Base-by-base conservation (phyloP, 108 stramenopile species). In the Ochromonas danica region DNA sequence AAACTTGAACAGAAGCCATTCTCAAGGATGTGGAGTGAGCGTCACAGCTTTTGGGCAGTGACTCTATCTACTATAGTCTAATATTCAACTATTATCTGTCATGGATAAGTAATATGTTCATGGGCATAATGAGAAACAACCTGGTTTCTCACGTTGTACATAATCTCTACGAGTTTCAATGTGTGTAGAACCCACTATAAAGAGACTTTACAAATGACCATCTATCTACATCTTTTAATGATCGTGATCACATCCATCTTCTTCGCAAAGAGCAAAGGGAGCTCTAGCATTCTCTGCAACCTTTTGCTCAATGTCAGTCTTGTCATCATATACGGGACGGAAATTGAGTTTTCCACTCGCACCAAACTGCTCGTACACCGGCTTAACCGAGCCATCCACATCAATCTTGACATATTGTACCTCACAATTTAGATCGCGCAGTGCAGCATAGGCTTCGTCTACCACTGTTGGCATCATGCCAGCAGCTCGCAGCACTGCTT, bases 401-500 rank as follows among this genome's bases (percentile, higher is more conserved):
- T 6, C 31, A 6, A 75, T 25, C 22, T 22, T 75, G 3, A 75
- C 72, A 75, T 75, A 75, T 41, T 80, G 71, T 1, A 61, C 79
- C 1, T 80, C 45, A 61, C 79, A 80, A 1, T 41, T 35, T 31
- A 80, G 30, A 71, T 80, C 79, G 3, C 79, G 60, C 1, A 80
- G n/a, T 33, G 79, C 79, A 17, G 71, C 43, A 74, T 80, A 80
- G 22, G 79, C 79, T 61, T 78, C 78, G 35, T 78, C 78, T 22
- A 62, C 61, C 14, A 28, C 28, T 2, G 60, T 43, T 62, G 57
- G 78, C 2, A 62, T 31, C 78, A 61, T 61, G 1, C 78, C 78
- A 2, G 78, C 78, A 61, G 28, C n/a, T 39, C 51, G 1, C 41
- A 80, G 17, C 1, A 72, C 17, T 2, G 36, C 14, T 61, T 84